These are phyloP conservation scores for Tolypocladium capitatum DNA, from an alignment of 2,329 filamentous ascomycete species.

Conservation along the genomic window DNA sequence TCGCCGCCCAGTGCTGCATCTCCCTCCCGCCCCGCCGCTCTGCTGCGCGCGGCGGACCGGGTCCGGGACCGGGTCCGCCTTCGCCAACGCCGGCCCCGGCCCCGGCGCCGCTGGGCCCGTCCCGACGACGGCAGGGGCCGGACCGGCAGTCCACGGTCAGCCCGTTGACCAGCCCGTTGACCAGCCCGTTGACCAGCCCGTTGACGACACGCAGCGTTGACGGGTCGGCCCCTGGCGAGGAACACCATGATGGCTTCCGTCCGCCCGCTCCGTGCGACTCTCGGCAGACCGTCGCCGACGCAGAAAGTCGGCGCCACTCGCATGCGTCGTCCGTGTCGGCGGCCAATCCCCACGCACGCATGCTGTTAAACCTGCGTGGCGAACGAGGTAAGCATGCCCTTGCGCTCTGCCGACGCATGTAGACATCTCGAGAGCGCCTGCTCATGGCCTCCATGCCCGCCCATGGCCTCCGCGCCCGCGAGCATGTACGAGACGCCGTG, in stretches of 20 bases:
- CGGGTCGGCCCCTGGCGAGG: background rate
- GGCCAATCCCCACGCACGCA: constrained; percentile 17
- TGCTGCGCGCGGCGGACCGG: background rate
- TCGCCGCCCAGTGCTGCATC: constrained; percentile 22
- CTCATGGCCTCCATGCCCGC: too few species aligned
- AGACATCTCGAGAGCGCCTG: background rate
- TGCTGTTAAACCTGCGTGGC: constrained; percentile 38
- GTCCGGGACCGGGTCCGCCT: background rate
- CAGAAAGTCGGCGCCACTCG: constrained; percentile 1
- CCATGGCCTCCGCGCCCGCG: background rate
- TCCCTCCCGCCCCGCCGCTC: constrained; percentile 18
- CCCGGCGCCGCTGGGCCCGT: background rate
- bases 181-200: too few species aligned
- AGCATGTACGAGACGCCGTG: background rate
- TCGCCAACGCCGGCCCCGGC: background rate
- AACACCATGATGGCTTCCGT: constrained; percentile 7
- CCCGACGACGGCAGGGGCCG: background rate
- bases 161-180: too few species aligned
- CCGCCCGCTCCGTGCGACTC: constrained; percentile 18
- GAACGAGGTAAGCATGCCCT: constrained; percentile 28
- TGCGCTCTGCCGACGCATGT: background rate
- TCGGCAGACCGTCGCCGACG: constrained; percentile 9
- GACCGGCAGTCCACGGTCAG: background rate
- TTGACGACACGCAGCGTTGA: background rate
- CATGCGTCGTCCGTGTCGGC: constrained; percentile 4